Conservation (phyloP, 2,329 filamentous ascomycete species). For the Aspergillus nomiae region DNA sequence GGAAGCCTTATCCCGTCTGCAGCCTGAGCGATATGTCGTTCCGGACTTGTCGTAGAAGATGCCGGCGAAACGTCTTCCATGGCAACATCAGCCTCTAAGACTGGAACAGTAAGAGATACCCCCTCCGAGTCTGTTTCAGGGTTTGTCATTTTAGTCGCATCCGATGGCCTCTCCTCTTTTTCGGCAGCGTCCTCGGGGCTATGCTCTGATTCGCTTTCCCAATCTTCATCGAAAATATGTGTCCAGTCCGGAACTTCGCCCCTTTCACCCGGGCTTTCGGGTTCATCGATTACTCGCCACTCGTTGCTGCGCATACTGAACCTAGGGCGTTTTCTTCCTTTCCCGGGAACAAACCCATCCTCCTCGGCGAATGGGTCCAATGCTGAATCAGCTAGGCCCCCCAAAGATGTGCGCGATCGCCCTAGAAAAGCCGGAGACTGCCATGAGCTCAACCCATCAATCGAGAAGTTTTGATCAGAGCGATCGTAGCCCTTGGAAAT, state of each 20-base stretch:
- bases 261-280: conserved; percentile 66
- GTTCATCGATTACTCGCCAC: conserved; percentile 75
- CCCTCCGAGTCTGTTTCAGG: conserved; percentile 3
- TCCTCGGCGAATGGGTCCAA: conserved; percentile 70
- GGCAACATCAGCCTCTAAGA: neutral
- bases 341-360: conserved; percentile 61
- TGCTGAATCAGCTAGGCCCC: conserved; percentile 64
- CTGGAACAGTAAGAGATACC: neutral
- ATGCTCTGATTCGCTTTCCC: conserved; percentile 11
- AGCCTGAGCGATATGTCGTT: conserved; percentile 2
- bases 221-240: conserved; percentile 29
- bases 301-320: conserved; percentile 66
- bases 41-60: neutral
- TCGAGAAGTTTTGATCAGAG: conserved; percentile 3
- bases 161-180: neutral
- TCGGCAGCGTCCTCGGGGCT: conserved; percentile 14
- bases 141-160: no score
- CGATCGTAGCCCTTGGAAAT: conserved; percentile 24
- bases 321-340: conserved; percentile 69
- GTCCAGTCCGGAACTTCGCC: conserved; percentile 34
- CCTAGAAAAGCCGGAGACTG: conserved; percentile 80
- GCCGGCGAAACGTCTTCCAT: neutral
- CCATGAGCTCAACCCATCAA: conserved; percentile 57
- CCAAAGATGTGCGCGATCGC: conserved; percentile 68
- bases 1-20: conserved; percentile 9